These are phyloP conservation scores for Magnusiomyces magnusii DNA, from an alignment of 1,139 yeast genomes.

Conservation along the genomic window DNA sequence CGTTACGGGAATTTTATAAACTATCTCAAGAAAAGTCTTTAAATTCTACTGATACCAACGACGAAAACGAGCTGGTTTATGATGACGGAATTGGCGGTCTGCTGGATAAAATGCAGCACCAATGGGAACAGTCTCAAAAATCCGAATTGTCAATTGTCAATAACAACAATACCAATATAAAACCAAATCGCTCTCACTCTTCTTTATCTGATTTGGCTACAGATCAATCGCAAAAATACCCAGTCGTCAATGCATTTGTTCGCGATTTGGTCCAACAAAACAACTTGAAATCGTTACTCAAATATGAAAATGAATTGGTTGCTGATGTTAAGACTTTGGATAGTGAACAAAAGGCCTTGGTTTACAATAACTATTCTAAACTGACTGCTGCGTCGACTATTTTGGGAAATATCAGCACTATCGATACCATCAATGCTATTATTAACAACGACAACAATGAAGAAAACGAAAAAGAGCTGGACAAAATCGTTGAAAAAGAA, in stretches of 20 bases:
- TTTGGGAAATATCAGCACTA: constrained; percentile 14
- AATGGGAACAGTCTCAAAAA: too few species aligned
- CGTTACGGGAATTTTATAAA: constrained; percentile 22
- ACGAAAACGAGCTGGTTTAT: background rate
- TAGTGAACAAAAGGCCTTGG: constrained; percentile 39
- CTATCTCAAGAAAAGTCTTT: constrained; percentile 8
- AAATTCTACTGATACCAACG: background rate
- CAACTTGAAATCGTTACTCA: constrained; percentile 27
- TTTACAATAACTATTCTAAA: constrained; percentile 39
- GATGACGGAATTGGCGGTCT: too few species aligned
- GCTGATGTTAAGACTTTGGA: constrained; percentile 34
- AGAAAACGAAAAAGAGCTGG: too few species aligned
- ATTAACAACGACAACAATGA: too few species aligned
- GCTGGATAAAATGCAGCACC: too few species aligned
- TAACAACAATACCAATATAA: too few species aligned
- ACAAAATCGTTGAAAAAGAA: too few species aligned
- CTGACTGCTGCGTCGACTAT: constrained; percentile 37
- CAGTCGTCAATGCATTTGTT: constrained; percentile 25
- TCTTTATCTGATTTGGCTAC: too few species aligned
- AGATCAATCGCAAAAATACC: background rate
- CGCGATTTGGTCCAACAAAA: constrained; percentile 23
- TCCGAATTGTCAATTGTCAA: too few species aligned
- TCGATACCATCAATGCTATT: background rate
- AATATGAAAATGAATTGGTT: constrained; percentile 29
- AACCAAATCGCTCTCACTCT: too few species aligned